Conservation (phyloP, 192 early-diverging fungal genomes). For the Piromyces finnis region DNA sequence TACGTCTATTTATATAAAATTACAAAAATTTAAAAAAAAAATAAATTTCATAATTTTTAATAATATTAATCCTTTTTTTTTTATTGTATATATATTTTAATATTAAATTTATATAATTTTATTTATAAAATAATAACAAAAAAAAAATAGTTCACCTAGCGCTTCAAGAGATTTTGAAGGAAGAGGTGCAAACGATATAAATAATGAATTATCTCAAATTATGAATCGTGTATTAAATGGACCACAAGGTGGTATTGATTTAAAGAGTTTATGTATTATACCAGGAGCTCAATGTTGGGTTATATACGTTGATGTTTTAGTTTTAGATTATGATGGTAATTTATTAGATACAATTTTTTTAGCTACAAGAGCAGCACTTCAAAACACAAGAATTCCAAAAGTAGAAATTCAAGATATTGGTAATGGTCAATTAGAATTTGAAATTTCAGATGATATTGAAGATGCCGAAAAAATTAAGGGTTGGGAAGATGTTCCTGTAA, state of each 20-base stretch:
- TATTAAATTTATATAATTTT: neutral
- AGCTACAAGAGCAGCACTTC: conserved; percentile 73
- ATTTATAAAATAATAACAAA: neutral
- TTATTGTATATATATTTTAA: too few relatives aligned
- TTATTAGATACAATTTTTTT: conserved; percentile 69
- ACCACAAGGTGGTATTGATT: conserved; percentile 66
- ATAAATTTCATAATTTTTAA: too few relatives aligned
- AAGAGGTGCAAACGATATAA: conserved; percentile 45
- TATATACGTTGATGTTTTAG: conserved; percentile 74
- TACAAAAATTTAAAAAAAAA: too few relatives aligned
- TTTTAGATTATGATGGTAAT: conserved; percentile 76
- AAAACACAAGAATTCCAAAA: conserved; percentile 69
- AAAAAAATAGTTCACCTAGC: conserved; percentile 42
- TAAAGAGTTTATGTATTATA: conserved; percentile 76
- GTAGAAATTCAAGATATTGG: conserved; percentile 60
- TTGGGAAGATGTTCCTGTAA: conserved; percentile 57
- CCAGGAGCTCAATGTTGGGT: conserved; percentile 80
- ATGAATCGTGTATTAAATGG: conserved; percentile 63
- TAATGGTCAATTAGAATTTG: conserved; percentile 75
- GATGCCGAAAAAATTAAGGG: conserved; percentile 64
- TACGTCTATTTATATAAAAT: too few relatives aligned
- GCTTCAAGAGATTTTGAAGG: conserved; percentile 66
- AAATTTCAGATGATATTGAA: conserved; percentile 76
- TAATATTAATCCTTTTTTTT: too few relatives aligned
- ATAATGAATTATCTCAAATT: conserved; percentile 68